phyloP scores from a whole-genome alignment of 495 filamentous ascomycete species.

The Hypoxylon crocopeplum region DNA sequence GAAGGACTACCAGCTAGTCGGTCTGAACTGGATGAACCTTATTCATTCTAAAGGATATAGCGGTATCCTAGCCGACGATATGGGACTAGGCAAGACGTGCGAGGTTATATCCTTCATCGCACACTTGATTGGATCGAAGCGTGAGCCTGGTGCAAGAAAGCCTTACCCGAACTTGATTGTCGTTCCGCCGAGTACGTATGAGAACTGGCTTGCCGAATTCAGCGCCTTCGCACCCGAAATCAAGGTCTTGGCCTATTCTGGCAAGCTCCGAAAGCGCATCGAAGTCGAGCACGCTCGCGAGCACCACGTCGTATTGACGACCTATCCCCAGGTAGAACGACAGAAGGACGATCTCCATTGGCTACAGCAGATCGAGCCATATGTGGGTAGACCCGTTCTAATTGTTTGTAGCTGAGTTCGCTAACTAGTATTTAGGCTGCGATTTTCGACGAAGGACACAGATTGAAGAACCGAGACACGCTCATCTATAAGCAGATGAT shows the following conservation, averaged over 20 bases:
- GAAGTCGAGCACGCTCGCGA: conserved; percentile 61
- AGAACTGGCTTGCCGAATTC: conserved; percentile 95
- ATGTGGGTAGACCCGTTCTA: conserved; percentile 41
- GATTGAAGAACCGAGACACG: conserved; percentile 84
- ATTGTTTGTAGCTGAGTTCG: not conserved
- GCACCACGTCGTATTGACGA: conserved; percentile 90
- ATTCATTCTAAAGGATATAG: conserved; percentile 78
- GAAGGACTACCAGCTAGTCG: conserved; percentile 93
- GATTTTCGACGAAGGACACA: conserved; percentile 93
- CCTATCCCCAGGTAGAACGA: conserved; percentile 65
- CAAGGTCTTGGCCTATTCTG: conserved; percentile 82
- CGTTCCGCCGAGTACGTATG: conserved; percentile 89
- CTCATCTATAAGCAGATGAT: conserved; percentile 81
- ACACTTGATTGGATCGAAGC: conserved; percentile 69
- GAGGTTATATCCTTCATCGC: conserved; percentile 94
- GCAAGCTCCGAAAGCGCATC: conserved; percentile 62
- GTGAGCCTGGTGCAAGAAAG: conserved; percentile 46
- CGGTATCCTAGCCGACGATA: conserved; percentile 94
- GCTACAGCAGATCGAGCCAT: conserved; percentile 51
- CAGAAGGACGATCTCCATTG: conserved; percentile 48
- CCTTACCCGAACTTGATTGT: conserved; percentile 85
- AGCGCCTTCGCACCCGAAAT: conserved; percentile 81
- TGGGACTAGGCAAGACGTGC: conserved; percentile 97
- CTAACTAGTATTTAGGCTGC: conserved; percentile 52
- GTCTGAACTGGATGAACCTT: conserved; percentile 89